These are phyloP conservation scores for Penicillium salamii DNA, from an alignment of 495 filamentous ascomycete genomes.

Conservation along the genomic window DNA sequence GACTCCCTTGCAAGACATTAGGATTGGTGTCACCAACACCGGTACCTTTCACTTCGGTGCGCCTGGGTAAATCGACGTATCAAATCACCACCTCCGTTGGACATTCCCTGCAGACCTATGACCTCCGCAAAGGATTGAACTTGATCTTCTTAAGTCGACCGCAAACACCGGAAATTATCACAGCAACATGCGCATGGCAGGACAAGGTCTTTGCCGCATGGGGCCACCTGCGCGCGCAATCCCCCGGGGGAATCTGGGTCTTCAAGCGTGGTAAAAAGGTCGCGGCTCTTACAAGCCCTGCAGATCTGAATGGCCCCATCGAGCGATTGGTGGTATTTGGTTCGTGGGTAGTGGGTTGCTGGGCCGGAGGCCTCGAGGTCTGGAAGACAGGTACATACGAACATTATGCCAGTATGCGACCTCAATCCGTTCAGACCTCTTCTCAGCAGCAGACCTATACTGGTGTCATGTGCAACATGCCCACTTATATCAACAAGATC, in stretches of 20 bases:
- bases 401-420: conserved; percentile 80
- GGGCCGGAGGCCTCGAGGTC: conserved; percentile 71
- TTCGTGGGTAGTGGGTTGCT: conserved; percentile 84
- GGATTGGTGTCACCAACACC: conserved; percentile 87
- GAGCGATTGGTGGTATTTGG: conserved; percentile 79
- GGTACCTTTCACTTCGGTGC: conserved; percentile 83
- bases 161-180: conserved; percentile 80
- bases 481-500: conserved; percentile 93
- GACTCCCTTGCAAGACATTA: conserved; percentile 55
- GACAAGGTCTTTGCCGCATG: conserved; percentile 85
- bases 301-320: conserved; percentile 62
- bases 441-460: conserved; percentile 58
- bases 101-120: conserved; percentile 88
- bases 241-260: conserved; percentile 74
- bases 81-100: conserved; percentile 96
- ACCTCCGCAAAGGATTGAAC: conserved; percentile 81
- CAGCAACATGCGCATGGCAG: conserved; percentile 84
- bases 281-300: conserved; percentile 65
- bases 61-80: conserved; percentile 89
- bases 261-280: conserved; percentile 91
- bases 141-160: conserved; percentile 89
- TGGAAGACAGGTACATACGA: conserved; percentile 85
- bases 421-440: conserved; percentile 37
- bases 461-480: conserved; percentile 74
- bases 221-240: conserved; percentile 53